These are phyloP conservation scores for Jacaranda copaia DNA, from an alignment of 257 asterid species.

Conservation along the genomic window DNA sequence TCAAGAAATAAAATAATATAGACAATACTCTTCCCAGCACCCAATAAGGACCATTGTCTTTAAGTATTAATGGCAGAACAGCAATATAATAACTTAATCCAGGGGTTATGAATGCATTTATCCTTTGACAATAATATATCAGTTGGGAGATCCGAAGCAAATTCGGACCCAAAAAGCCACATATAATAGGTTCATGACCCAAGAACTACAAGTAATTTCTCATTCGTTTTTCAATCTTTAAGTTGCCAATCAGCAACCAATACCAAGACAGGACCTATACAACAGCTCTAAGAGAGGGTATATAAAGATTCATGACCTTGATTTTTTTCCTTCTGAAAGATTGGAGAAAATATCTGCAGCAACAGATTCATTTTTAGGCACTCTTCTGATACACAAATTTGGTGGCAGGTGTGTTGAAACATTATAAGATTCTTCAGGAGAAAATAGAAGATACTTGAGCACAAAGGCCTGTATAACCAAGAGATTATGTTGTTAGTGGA, in stretches of 20 bases:
- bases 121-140: background rate
- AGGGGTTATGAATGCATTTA: background rate
- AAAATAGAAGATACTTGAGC: conserved; percentile 82
- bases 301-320: conserved; percentile 59
- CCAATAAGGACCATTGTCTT: background rate
- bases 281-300: conserved; percentile 30
- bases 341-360: conserved; percentile 69
- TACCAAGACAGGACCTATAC: conserved; percentile 17
- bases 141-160: background rate
- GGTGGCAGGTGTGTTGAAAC: conserved; percentile 44
- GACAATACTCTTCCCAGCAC: conserved; percentile 4
- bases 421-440: conserved; percentile 56
- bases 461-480: conserved; percentile 89
- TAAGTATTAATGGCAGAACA: background rate
- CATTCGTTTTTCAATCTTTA: conserved; percentile 14
- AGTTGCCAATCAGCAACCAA: conserved; percentile 8
- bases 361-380: conserved; percentile 53
- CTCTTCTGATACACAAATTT: conserved; percentile 45
- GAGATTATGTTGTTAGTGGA: conserved; percentile 35
- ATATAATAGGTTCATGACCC: background rate
- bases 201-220: conserved; percentile 4
- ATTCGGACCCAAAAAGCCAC: too few species aligned
- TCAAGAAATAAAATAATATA: background rate
- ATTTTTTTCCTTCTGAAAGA: conserved; percentile 77
- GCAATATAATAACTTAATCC: background rate